Conservation (phyloP, 1,284 basidiomycete genomes). For the Fomitopsis betulina region DNA sequence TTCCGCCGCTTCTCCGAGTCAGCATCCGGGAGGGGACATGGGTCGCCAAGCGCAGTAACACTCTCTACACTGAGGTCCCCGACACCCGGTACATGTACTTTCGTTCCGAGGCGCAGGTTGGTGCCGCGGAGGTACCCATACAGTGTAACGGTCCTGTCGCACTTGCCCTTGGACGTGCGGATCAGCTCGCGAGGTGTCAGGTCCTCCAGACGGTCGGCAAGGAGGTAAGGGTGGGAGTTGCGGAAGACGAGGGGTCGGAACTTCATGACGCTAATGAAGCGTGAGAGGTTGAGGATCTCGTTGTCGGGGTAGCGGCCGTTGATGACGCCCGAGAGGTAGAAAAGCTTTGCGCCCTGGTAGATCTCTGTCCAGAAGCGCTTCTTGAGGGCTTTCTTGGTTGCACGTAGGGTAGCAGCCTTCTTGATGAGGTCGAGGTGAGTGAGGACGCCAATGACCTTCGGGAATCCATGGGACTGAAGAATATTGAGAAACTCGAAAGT, state of each 20-base stretch:
- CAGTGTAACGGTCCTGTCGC: slow-evolving; percentile 86
- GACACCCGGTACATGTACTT: slow-evolving; percentile 93
- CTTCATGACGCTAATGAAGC: slow-evolving; percentile 98
- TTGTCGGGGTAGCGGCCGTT: slow-evolving; percentile 98
- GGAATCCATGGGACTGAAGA: slow-evolving; percentile 95
- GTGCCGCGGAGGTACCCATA: slow-evolving; percentile 96
- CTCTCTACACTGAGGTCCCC: slow-evolving; percentile 81
- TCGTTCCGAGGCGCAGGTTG: slow-evolving; percentile 77
- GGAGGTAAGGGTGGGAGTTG: slow-evolving; percentile 92
- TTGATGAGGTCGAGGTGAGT: slow-evolving; percentile 98
- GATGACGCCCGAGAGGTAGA: slow-evolving; percentile 96
- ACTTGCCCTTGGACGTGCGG: slow-evolving; percentile 76
- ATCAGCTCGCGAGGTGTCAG: slow-evolving; percentile 87
- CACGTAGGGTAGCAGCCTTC: slow-evolving; percentile 82
- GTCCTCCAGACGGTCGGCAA: slow-evolving; percentile 96
- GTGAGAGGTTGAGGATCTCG: slow-evolving; percentile 93
- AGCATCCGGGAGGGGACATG: slow-evolving; percentile 90
- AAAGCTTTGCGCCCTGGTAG: slow-evolving; percentile 97
- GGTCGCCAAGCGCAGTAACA: slow-evolving; percentile 81
- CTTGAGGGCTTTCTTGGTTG: slow-evolving; percentile 94
- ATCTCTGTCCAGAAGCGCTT: slow-evolving; percentile 99
- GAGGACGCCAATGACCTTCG: slow-evolving; percentile 96
- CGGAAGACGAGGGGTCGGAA: slow-evolving; percentile 97
- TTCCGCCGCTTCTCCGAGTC: slow-evolving; percentile 92
- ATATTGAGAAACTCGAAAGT: slow-evolving; percentile 99